Conservation (phyloP, 495 filamentous ascomycete species). For the Viridothelium virens region DNA sequence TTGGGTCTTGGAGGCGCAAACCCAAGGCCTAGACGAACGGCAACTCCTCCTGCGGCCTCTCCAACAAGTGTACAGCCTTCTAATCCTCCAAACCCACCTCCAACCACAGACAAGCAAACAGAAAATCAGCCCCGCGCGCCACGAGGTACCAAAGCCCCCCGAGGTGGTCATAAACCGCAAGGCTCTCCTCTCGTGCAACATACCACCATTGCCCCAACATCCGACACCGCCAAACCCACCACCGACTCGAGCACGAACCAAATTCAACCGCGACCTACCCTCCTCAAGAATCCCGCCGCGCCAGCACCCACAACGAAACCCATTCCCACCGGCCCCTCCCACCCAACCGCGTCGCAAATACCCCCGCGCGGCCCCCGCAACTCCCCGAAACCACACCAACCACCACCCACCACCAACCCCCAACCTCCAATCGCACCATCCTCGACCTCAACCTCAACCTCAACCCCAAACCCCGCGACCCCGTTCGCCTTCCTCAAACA, state of each 20-base stretch:
- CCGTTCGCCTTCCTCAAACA: conserved; percentile 81
- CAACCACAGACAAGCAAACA: conserved; percentile 27
- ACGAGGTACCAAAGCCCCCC: conserved; percentile 18
- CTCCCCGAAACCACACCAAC: conserved; percentile 33
- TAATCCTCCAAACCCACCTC: neutral
- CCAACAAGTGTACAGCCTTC: conserved; percentile 21
- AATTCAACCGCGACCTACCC: conserved; percentile 12
- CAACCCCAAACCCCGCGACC: neutral
- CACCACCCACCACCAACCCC: too few species aligned
- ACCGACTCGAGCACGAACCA: neutral
- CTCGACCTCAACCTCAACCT: too few species aligned
- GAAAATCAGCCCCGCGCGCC: conserved; percentile 5
- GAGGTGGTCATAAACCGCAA: conserved; percentile 1
- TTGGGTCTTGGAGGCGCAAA: conserved; percentile 56
- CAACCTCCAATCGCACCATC: too few species aligned
- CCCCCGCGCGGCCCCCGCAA: conserved; percentile 32
- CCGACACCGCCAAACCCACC: neutral
- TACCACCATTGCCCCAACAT: neutral
- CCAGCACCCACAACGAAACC: conserved; percentile 17
- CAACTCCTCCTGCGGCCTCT: conserved; percentile 29
- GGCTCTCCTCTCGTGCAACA: neutral
- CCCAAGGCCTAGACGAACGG: conserved; percentile 20
- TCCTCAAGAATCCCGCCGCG: conserved; percentile 20
- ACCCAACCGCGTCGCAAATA: conserved; percentile 7
- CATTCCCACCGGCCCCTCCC: conserved; percentile 27